Base-by-base conservation (phyloP, 1,139 yeast species). In the Kazachstania sp. region DNA sequence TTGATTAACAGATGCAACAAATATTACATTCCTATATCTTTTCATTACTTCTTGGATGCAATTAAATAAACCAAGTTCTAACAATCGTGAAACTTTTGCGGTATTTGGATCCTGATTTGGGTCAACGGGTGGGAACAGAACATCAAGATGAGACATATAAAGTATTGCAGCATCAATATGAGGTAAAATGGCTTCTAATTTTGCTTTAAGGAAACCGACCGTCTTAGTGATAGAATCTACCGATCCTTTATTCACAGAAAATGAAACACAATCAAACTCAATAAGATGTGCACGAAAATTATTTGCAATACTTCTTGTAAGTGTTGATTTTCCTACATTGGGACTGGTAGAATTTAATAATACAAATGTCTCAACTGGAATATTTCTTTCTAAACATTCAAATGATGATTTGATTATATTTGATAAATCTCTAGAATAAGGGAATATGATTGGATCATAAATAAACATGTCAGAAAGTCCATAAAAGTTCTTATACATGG, bases 161-260 rank as follows among this genome's bases (percentile, higher is more conserved):
- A 90, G 70, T 1, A 86, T 49, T 6, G 68, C 11, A 68, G 75
- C 11, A 61, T 54, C 12, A 2, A 54, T 47, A 72, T 31, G 68
- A 54, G 45, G 72, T 65, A 28, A 76, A 15, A 73, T 70, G 41
- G 81, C 74, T 54, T 88, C 97, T 8, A 87, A 71, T 56, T 83
- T 79, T 1, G 96, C 97, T 46, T 78, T 70, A 15, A 92, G 69
- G 2, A 78, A 68, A 0, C 96, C 98, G 31, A 92, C 71, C 0
- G 94, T 85, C 60, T 87, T 88, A 43, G 81, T 69, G 50, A 86
- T 95, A 32, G 86, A 79, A 1, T 90, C 88, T 1, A 80, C 77
- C 49, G 78, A 75, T 8, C 81, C 66, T n/a, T 77, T 64, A 28
- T 74, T 79, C 5, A 71, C 65, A 20, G 69, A 51, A 3, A 73